A percentile compares a stretch with the other conserved stretches of the same genome.
Evolutionary conservation across 805 yeast species (phyloP).

Genomic region (Trichomonascus vanleenenianus): DNA sequence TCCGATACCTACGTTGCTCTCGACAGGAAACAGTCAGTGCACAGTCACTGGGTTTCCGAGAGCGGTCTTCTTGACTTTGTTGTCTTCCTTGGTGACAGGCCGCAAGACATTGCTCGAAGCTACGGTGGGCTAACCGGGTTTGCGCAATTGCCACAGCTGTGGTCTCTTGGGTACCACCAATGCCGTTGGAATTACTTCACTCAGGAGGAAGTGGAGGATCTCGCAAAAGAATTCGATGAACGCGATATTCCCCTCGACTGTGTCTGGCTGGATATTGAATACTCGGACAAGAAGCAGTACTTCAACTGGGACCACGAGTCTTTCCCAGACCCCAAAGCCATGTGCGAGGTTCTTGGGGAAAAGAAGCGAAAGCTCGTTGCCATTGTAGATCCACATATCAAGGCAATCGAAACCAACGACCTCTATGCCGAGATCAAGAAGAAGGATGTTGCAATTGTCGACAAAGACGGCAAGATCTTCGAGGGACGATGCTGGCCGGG

Average conservation of each 20-base stretch:
- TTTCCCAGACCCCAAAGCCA: conserved; percentile 66
- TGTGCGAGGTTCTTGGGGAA: conserved; percentile 57
- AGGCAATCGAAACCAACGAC: conserved; percentile 46
- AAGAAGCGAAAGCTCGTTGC: conserved; percentile 78
- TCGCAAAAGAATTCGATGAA: conserved; percentile 62
- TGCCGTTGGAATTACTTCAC: conserved; percentile 97
- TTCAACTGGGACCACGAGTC: conserved; percentile 79
- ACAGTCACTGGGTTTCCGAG: conserved; percentile 91
- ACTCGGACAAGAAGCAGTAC: conserved; percentile 77
- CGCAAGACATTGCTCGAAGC: conserved; percentile 48
- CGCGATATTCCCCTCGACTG: conserved; percentile 77
- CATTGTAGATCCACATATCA: conserved; percentile 88
- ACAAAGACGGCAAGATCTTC: conserved; percentile 38
- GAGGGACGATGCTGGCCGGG: conserved; percentile 99
- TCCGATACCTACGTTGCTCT: conserved; percentile 89
- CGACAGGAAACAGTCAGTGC: conserved; percentile 18
- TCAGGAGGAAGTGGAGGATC: conserved; percentile 70
- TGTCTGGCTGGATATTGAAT: conserved; percentile 93
- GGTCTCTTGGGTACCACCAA: conserved; percentile 88
- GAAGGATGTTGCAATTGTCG: conserved; percentile 14
- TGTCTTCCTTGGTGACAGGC: conserved; percentile 50
- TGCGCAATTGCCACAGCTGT: conserved; percentile 63
- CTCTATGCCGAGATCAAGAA: conserved; percentile 48
- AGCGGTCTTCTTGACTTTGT: conserved; percentile 75
- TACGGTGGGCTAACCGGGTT: conserved; percentile 71